A percentile compares a stretch with the other conserved stretches of the same genome.
Evolutionary conservation across 2,329 filamentous ascomycete species (phyloP).

Genomic region (Fonsecaea monophora): DNA sequence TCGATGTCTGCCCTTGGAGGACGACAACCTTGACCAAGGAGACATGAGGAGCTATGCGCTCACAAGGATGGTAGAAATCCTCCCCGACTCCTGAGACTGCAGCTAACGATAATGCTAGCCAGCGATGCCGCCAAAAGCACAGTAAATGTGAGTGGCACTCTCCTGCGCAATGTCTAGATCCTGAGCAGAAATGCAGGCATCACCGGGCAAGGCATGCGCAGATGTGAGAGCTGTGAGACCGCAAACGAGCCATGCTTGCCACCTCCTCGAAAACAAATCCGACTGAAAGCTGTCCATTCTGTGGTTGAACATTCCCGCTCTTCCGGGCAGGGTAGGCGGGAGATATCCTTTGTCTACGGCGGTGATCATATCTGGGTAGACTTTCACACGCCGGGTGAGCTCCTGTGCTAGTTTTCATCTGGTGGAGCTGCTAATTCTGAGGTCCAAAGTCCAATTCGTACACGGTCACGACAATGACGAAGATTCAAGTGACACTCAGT

Average conservation of each 20-base stretch:
- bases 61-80: constrained; percentile 5
- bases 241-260: constrained; percentile 1
- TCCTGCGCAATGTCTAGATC: neutral
- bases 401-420: neutral
- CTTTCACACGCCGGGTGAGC: constrained; percentile 8
- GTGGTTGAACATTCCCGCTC: constrained; percentile 6
- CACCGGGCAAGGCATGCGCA: neutral
- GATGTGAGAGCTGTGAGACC: neutral
- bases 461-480: neutral
- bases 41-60: constrained; percentile 11
- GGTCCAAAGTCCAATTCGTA: neutral
- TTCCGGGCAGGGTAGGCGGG: constrained; percentile 3
- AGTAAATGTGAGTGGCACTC: constrained; percentile 2
- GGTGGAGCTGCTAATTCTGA: neutral
- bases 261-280: neutral
- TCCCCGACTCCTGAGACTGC: neutral
- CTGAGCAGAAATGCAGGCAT: neutral
- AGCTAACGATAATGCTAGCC: constrained; percentile 5
- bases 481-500: neutral
- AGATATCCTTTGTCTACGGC: constrained; percentile 9
- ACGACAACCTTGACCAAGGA: neutral
- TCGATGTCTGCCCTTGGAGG: neutral
- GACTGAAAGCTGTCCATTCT: constrained; percentile 8
- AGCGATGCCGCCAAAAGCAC: constrained; percentile 7
- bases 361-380: constrained; percentile 9